phyloP scores from a whole-genome alignment of 2,329 filamentous ascomycete species.

The Pyrenophora graminea region DNA sequence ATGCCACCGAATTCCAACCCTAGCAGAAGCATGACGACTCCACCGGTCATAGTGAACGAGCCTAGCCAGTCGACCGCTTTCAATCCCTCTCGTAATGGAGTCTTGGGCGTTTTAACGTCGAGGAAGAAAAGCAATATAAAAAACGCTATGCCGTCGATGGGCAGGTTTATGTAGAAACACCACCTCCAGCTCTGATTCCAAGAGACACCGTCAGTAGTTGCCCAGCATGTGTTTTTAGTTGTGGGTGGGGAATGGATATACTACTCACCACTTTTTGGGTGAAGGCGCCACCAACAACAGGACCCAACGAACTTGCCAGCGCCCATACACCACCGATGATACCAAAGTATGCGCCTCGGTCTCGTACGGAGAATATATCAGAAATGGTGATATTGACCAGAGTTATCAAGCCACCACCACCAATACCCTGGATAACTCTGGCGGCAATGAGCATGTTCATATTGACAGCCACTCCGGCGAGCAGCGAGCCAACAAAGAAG shows the following conservation, averaged over 20 bases:
- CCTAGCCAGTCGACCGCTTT: conserved; percentile 70
- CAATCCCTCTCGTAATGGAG: conserved; percentile 64
- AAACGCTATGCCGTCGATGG: conserved; percentile 63
- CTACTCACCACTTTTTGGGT: conserved; percentile 56
- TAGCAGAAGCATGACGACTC: conserved; percentile 82
- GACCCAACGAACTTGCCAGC: conserved; percentile 67
- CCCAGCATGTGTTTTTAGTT: too few relatives aligned
- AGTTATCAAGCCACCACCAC: conserved; percentile 66
- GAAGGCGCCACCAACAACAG: conserved; percentile 69
- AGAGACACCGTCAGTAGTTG: too few relatives aligned
- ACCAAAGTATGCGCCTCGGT: conserved; percentile 65
- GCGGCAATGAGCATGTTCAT: conserved; percentile 67
- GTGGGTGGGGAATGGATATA: not conserved
- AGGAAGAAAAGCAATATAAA: conserved; percentile 63
- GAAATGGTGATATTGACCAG: conserved; percentile 67
- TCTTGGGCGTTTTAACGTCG: conserved; percentile 68
- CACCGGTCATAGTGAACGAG: conserved; percentile 69
- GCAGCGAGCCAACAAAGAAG: conserved; percentile 65
- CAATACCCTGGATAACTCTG: conserved; percentile 65
- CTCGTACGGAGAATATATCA: conserved; percentile 65
- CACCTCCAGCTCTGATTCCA: too few relatives aligned
- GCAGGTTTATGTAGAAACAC: conserved; percentile 67
- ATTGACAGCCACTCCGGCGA: conserved; percentile 62
- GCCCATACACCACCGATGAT: conserved; percentile 71
- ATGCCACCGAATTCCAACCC: conserved; percentile 85